These are phyloP conservation scores for Tremella yokohamensis DNA, from an alignment of 768 basidiomycete genomes.

Conservation along the genomic window DNA sequence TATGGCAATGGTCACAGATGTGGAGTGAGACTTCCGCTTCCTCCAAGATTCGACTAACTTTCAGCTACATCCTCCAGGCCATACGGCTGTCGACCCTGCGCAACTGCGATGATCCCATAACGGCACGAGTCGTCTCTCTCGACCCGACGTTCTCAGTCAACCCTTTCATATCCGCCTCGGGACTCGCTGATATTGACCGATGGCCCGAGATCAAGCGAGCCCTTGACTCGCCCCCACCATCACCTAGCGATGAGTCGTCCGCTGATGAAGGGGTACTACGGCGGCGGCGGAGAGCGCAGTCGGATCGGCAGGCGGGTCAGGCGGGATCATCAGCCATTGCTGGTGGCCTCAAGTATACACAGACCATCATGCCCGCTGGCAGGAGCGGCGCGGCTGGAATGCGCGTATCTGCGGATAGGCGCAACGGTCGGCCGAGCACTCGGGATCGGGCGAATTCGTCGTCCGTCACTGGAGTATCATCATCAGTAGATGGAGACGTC, in stretches of 20 bases:
- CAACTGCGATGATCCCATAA: slow-evolving; percentile 80
- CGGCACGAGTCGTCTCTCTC: slow-evolving; percentile 72
- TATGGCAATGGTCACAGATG: slow-evolving; percentile 50
- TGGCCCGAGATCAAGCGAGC: slow-evolving; percentile 82
- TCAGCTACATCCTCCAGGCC: slow-evolving; percentile 73
- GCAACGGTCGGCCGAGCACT: slow-evolving; percentile 6
- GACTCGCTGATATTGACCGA: slow-evolving; percentile 69
- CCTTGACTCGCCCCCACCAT: slow-evolving; percentile 48
- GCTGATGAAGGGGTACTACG: slow-evolving; percentile 23
- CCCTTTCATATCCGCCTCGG: slow-evolving; percentile 74
- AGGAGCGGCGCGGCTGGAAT: slow-evolving; percentile 71
- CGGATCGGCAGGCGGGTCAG: slow-evolving; percentile 52
- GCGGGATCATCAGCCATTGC: slow-evolving; percentile 33
- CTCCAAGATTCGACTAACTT: background rate
- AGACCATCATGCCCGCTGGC: slow-evolving; percentile 76
- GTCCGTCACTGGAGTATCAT: slow-evolving; percentile 5
- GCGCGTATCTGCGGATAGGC: slow-evolving; percentile 60
- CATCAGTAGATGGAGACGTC: background rate
- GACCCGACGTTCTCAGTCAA: slow-evolving; percentile 70
- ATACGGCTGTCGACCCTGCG: slow-evolving; percentile 83
- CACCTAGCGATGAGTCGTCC: slow-evolving; percentile 63
- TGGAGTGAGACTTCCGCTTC: slow-evolving; percentile 34
- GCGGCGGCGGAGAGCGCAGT: background rate
- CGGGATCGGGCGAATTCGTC: slow-evolving; percentile 26
- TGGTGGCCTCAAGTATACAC: slow-evolving; percentile 69